These are phyloP conservation scores for Triticum turgidum DNA, from an alignment of 176 grass and related monocot species.

Conservation along the genomic window DNA sequence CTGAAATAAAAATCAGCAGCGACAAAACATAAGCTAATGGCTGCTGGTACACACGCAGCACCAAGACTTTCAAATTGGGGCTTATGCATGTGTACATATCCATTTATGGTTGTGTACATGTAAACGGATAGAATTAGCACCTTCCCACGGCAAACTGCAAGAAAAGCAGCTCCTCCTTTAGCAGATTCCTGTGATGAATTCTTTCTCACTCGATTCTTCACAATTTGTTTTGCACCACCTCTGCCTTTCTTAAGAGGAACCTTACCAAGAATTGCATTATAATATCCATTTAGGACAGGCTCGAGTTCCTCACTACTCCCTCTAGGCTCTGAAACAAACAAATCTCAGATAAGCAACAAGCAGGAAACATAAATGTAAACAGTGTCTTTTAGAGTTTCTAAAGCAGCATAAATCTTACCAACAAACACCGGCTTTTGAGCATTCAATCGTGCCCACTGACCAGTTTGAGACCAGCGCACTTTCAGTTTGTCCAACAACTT, in stretches of 20 bases:
- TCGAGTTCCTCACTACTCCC: conserved; percentile 85
- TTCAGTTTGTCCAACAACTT: conserved; percentile 89
- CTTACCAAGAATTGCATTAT: conserved; percentile 77
- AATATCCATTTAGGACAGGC: conserved; percentile 82
- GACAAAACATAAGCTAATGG: conserved; percentile 31
- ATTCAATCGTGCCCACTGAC: conserved; percentile 89
- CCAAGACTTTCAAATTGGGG: conserved; percentile 8
- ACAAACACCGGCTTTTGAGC: conserved; percentile 80
- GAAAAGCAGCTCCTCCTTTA: conserved; percentile 81
- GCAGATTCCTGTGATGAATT: conserved; percentile 45
- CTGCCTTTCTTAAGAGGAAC: conserved; percentile 51
- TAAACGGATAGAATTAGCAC: conserved; percentile 42
- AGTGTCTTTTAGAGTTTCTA: conserved; percentile 5
- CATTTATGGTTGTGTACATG: conserved; percentile 6
- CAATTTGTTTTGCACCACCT: conserved; percentile 51
- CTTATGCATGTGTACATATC: conserved; percentile 24
- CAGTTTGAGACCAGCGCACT: conserved; percentile 73
- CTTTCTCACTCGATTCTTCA: conserved; percentile 60
- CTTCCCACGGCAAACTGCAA: conserved; percentile 98
- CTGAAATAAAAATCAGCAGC: conserved; percentile 49
- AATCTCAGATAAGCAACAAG: conserved; percentile 25
- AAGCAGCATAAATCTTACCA: conserved; percentile 53
- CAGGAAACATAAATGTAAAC: neutral
- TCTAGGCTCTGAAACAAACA: conserved; percentile 74
- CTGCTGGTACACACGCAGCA: conserved; percentile 8